Base-by-base conservation (phyloP, 2,329 filamentous ascomycete genomes). In the Juglanconis juglandina region DNA sequence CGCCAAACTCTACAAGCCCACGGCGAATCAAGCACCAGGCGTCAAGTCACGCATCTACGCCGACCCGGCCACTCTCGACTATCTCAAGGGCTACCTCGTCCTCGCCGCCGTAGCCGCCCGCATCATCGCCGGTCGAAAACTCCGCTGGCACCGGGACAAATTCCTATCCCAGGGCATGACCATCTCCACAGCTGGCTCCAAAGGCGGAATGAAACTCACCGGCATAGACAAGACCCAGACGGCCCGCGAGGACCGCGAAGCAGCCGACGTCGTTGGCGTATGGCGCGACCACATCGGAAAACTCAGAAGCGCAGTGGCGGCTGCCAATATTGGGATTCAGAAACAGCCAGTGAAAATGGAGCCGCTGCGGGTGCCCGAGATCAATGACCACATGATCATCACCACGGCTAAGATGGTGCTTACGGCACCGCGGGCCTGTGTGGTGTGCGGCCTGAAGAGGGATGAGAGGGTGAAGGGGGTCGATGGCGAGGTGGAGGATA, bases 81-180 rank as follows among this genome's bases (percentile, higher is more conserved):
- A 91, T 65, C 77, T 93, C 1, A 77, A 79, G 53, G 84, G 81
- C 33, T 91, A 90, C 65, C 73, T 92, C 3, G 77, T 78, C 60
- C 75, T 91, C 5, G 84, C 83, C 0, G 81, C 80, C 3, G 90
- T 92, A 10, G 87, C 89, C 32, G 90, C 86, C n/a, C 89, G 88
- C 49, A 83, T 97, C 53, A 87, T 97, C 60, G 90, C 91, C 1
- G 94, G 93, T 10, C 87, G 94, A 60, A 92, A 91, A 68, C 78
- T 90, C 55, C 88, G 94, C 59, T 98, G 94, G 94, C 94, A 96
- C 71, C 85, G 94, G 57, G 94, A 98, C 74, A 88, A 86, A 63
- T 87, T 92, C 63, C 79, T 98, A 11, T 85, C 90, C 1, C 92
- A 96, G 73, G 88, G 88, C 69, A 96, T 96, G 90, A 87, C 89